Base-by-base conservation (phyloP, 768 basidiomycete species). In the Lyophyllum semitale region DNA sequence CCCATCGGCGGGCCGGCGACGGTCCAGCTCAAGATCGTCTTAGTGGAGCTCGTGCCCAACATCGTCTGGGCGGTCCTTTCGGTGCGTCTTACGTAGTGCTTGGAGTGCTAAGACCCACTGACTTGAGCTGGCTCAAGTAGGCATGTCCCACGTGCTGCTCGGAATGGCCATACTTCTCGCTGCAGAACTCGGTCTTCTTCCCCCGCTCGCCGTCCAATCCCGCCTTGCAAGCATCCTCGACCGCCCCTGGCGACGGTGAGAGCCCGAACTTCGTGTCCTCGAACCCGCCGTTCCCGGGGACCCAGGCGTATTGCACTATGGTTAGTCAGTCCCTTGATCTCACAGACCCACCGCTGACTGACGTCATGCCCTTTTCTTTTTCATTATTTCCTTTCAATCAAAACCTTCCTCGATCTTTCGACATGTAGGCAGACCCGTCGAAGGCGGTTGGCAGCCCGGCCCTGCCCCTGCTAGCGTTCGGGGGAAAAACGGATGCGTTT, bases 261-360 rank as follows among this genome's bases (percentile, higher is more conserved):
- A 76, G 75, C 3, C 75, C 75, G 25, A 70, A 68, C 40, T 79
- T 79, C 51, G 74, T 78, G n/a, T 73, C 76, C 2, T 76, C 74
- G 15, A 73, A 72, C 46, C 77, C 75, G 43, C 68, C 74, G 1
- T 77, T 77, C 65, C 74, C 77, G 2, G 76, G 76, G 1, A 67
- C 71, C 26, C 76, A 77, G 57, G 61, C 67, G 0, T 77, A 75
- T 51, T 79, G 76, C 51, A 72, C 71, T 12, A 70, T 74, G 65
- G 76, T 76, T 6, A 54, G 65, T 63, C 48, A 17, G 11, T 41
- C 33, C 37, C 18, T 44, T 30, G 0, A 41, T 51, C n/a, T 41
- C 45, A 27, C 3, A 8, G n/a, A 8, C n/a, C 48, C 25, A 8
- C 15, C 37, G 22, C 5, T 15, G 15, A 48, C 25, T 42, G 15